These are phyloP conservation scores for Anthracocystis walkeri DNA, from an alignment of 1,284 basidiomycete species.

Conservation along the genomic window DNA sequence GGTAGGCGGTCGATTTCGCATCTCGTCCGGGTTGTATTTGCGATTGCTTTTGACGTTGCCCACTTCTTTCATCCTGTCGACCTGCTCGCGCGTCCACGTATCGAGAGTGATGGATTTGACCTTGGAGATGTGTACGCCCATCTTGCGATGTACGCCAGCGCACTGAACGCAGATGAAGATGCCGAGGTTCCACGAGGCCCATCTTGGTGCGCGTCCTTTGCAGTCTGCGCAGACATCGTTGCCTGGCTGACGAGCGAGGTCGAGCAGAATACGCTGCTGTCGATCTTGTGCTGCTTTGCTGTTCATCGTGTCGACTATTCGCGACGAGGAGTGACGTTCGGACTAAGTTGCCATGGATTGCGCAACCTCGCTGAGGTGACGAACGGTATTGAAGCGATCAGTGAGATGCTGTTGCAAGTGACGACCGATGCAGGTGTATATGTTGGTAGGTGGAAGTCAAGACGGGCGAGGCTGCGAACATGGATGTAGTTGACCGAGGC, in stretches of 20 bases:
- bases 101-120: constrained; percentile 87
- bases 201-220: constrained; percentile 79
- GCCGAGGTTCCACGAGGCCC: constrained; percentile 80
- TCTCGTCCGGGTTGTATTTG: constrained; percentile 81
- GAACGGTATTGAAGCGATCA: not conserved
- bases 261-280: constrained; percentile 77
- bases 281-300: constrained; percentile 73
- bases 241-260: constrained; percentile 78
- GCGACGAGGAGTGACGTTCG: not conserved
- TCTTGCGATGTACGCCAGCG: constrained; percentile 86
- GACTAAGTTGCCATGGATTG: not conserved
- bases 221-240: constrained; percentile 90
- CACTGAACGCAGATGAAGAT: constrained; percentile 76
- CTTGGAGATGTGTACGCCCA: constrained; percentile 75
- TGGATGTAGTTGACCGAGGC: not conserved
- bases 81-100: constrained; percentile 85
- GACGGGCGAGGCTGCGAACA: too few species aligned
- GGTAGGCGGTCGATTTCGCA: constrained; percentile 80
- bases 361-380: not conserved
- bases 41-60: constrained; percentile 83
- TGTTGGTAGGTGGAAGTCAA: too few species aligned
- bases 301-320: constrained; percentile 39
- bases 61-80: constrained; percentile 79
- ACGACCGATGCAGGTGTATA: not conserved
- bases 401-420: not conserved